These are phyloP conservation scores for Saturnispora quitensis DNA, from an alignment of 805 yeast species.

Conservation along the genomic window DNA sequence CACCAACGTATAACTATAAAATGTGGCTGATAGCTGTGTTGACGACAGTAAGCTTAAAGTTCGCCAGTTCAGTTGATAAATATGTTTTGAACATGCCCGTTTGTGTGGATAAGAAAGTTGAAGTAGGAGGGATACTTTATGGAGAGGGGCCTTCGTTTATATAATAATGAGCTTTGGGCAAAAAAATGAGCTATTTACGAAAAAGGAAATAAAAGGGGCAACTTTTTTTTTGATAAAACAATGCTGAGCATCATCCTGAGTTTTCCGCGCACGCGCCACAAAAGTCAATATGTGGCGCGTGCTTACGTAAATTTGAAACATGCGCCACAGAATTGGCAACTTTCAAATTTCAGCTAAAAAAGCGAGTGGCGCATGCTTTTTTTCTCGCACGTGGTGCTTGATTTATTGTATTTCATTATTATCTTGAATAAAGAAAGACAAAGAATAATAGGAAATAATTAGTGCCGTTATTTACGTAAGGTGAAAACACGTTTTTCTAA, in stretches of 20 bases:
- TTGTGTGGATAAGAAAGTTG: too few relatives aligned
- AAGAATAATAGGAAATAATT: not conserved
- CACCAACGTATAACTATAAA: too few relatives aligned
- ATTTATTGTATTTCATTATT: not conserved
- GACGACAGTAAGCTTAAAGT: not conserved
- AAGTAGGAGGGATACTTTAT: too few relatives aligned
- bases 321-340: not conserved
- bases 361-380: not conserved
- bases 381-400: not conserved
- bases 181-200: not conserved
- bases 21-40: not conserved
- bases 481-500: not conserved
- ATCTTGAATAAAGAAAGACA: not conserved
- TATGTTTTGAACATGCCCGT: too few relatives aligned
- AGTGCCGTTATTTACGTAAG: not conserved
- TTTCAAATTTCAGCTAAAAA: not conserved
- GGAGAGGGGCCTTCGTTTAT: not conserved
- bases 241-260: too few relatives aligned
- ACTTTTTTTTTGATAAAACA: too few relatives aligned
- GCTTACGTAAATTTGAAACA: not conserved
- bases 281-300: too few relatives aligned
- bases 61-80: too few relatives aligned
- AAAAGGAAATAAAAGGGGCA: not conserved
- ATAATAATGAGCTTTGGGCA: not conserved
- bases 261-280: too few relatives aligned